Evolutionary conservation across 208 protist species (phyloP), one percentile per base, ranked within the genome.

Genomic region (Leishmania turanica): DNA sequence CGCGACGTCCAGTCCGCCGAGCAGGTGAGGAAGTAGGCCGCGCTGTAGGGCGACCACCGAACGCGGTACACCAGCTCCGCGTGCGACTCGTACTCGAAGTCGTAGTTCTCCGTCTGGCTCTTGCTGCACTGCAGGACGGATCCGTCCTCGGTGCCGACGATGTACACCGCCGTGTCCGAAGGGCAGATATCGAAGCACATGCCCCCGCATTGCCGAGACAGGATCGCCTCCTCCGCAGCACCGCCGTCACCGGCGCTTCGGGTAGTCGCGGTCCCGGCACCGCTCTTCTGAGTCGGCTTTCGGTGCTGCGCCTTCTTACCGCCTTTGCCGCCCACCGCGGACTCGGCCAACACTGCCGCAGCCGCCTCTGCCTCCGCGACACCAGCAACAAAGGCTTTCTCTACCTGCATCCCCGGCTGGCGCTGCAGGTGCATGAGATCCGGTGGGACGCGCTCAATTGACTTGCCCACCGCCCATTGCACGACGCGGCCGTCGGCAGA

Each of bases 1-100:
- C 93, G 91, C 51, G 98, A 89, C 73, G 97, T 98, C 98, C 99
- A 99, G 85, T 99, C 99, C n/a, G 98, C 97, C 0, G 95, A 98
- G 87, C 93, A 98, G 27, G 96, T 99, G 49, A 99, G 85, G 83
- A 99, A 99, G 74, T 94, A 97, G 31, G 90, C 54, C 1, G 91
- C 78, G 83, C 91, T 91, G 82, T 96, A 99, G 17, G 98, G 98
- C 45, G 95, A 99, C 95, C 96, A 99, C 58, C 91, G 84, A 40
- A 99, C 81, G 34, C 93, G 87, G 90, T 99, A 99, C 37, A 99
- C 97, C 27, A 98, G 95, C 80, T 98, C 98, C 21, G 90, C 84
- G 82, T 99, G 98, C 4, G 94, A 87, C 42, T 84, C 83, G 88
- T 99, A 99, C 71, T 93, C 94, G 58, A 99, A 89, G 71, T 99